Evolutionary conservation across 805 yeast genomes (phyloP).

Genomic region (Zygosaccharomyces bisporus): DNA sequence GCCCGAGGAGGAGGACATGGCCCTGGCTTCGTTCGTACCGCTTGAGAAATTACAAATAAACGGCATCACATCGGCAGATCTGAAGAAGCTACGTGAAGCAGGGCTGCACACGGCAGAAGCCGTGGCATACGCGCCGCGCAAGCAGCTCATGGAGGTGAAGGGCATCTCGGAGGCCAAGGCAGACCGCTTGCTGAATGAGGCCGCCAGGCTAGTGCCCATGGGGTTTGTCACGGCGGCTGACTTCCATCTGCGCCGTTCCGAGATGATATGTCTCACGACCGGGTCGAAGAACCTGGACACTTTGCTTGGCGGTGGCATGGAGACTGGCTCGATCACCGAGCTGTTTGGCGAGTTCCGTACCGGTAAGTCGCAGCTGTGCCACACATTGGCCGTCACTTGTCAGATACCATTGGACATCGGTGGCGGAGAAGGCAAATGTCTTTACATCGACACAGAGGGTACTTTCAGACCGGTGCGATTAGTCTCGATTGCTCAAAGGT

Average conservation of each 20-base stretch:
- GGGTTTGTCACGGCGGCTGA: conserved; percentile 98
- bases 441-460: conserved; percentile 95
- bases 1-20: conserved; percentile 49
- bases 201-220: conserved; percentile 83
- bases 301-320: conserved; percentile 91
- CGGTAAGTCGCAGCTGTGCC: conserved; percentile 95
- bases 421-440: conserved; percentile 97
- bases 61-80: conserved; percentile 78
- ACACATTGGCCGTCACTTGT: conserved; percentile 93
- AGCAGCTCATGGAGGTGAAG: conserved; percentile 68
- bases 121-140: conserved; percentile 88
- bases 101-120: conserved; percentile 90
- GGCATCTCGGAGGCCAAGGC: conserved; percentile 97
- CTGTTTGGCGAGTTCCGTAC: conserved; percentile 96
- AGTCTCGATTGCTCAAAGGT: conserved; percentile 84
- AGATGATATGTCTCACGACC: conserved; percentile 87
- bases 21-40: conserved; percentile 36
- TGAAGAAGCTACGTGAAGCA: conserved; percentile 72
- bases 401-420: conserved; percentile 96
- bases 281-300: conserved; percentile 95
- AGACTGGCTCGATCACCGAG: conserved; percentile 95
- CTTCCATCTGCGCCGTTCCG: conserved; percentile 83
- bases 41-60: conserved; percentile 53
- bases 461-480: conserved; percentile 91
- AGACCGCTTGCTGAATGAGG: conserved; percentile 75